phyloP scores from a whole-genome alignment of 108 stramenopile genomes.

The Aureococcus anophagefferens region DNA sequence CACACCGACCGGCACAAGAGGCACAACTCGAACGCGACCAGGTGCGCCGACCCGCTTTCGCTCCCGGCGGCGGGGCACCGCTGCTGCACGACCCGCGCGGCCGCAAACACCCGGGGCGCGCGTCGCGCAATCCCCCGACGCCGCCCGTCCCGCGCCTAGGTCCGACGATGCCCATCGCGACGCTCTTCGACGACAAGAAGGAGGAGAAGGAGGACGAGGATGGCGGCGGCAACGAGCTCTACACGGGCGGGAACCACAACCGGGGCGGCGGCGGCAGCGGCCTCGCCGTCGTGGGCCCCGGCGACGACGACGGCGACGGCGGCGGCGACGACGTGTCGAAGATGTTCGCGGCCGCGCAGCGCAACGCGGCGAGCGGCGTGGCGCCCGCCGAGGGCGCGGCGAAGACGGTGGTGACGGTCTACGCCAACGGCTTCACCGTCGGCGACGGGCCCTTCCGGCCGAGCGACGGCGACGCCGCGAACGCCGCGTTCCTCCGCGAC shows the following conservation, averaged over 20 bases:
- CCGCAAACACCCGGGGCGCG: no score
- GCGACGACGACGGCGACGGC: constrained; percentile 5
- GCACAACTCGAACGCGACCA: no score
- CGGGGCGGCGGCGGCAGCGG: constrained; percentile 8
- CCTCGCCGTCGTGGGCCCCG: constrained; percentile 3
- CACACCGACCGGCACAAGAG: no score
- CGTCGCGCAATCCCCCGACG: no score
- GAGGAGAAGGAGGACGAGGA: constrained; percentile 4
- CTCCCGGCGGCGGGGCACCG: no score
- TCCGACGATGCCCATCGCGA: constrained; percentile 8
- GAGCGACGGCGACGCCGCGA: not conserved
- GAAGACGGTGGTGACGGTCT: not conserved
- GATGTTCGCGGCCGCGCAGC: not conserved
- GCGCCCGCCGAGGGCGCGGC: not conserved
- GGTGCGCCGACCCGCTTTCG: no score
- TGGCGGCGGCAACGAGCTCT: constrained; percentile 14
- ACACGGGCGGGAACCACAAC: constrained; percentile 3
- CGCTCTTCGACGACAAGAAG: constrained; percentile 7
- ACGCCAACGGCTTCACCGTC: constrained; percentile 10
- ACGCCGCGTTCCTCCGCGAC: constrained; percentile 1
- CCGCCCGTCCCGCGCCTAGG: no score
- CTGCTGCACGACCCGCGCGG: no score
- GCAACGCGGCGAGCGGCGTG: constrained; percentile 1
- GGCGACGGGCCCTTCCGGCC: constrained; percentile 15
- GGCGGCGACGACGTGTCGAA: not conserved